Percentiles rank a stretch among this genome's conserved stretches.
These are phyloP conservation scores for Phaffomyces opuntiae DNA, from an alignment of 805 yeast genomes.

Conservation along the genomic window DNA sequence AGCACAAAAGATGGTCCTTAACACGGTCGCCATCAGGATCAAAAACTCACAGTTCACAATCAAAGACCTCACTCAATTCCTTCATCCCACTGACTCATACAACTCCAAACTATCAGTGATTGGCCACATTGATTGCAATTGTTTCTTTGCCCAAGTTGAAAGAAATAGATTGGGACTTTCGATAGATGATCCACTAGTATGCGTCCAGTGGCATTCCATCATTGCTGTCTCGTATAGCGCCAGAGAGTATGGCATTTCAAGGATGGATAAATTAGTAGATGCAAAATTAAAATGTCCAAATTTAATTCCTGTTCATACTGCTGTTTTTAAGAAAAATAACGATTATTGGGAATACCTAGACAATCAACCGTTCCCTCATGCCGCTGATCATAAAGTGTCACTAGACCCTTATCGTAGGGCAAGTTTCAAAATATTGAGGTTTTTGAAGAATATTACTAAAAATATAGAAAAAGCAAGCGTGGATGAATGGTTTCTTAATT, in stretches of 20 bases:
- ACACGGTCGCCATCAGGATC: not conserved
- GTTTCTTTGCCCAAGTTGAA: constrained; percentile 94
- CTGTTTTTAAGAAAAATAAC: constrained; percentile 86
- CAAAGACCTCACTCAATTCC: constrained; percentile 42
- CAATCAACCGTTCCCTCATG: constrained; percentile 37
- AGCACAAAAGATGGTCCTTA: not conserved
- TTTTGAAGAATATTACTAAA: constrained; percentile 57
- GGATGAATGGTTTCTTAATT: constrained; percentile 85
- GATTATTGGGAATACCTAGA: constrained; percentile 70
- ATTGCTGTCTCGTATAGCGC: constrained; percentile 94
- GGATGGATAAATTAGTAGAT: constrained; percentile 66
- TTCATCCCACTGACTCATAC: constrained; percentile 41
- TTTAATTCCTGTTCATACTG: constrained; percentile 80
- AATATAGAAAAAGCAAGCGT: constrained; percentile 89
- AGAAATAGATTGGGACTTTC: constrained; percentile 63
- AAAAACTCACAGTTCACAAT: constrained; percentile 36
- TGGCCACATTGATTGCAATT: constrained; percentile 86
- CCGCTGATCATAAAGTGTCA: constrained; percentile 70
- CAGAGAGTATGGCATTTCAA: constrained; percentile 66
- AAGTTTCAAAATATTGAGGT: constrained; percentile 65
- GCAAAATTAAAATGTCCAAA: constrained; percentile 75
- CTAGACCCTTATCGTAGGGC: constrained; percentile 89
- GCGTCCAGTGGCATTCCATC: constrained; percentile 86
- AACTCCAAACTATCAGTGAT: constrained; percentile 68
- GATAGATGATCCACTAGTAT: constrained; percentile 76